Evolutionary conservation across 2,329 filamentous ascomycete genomes (phyloP), one percentile per base, ranked within the genome.

Genomic region (Iodosphaeria phyllophila): DNA sequence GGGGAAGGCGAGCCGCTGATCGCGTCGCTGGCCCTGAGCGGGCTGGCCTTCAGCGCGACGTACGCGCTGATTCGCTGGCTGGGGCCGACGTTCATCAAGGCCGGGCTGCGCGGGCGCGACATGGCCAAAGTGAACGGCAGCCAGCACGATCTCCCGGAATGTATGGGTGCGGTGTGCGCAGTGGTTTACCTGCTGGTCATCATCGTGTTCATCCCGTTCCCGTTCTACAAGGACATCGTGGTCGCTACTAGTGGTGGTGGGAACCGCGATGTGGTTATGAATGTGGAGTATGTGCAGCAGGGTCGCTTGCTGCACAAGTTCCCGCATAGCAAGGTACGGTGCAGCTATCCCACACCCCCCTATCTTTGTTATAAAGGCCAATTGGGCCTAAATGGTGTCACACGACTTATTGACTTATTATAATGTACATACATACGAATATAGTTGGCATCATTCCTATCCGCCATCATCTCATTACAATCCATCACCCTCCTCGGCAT

Each of bases 181-280:
- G 69, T 89, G 35, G 83, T 95, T 14, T 95, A 95, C 51, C 63
- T 98, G 21, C 62, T 98, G 35, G 66, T 73, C 24, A 64, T 95
- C 36, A 91, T 95, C 36, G 56, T 82, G 33, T 98, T 98, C 48
- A 83, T 95, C 30, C 89, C 89, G 0, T 92, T 93, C 50, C 79
- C 84, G 2, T 95, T 98, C 50, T 95, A 93, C 59, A 92, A 93
- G 52, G 86, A 95, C 46, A 91, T 98, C 36, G 84, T 93, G 14
- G 79, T 82, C 10, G 83, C 84, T 19, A 95, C 89, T 12, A 92
- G 82, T 35, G 89, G 84, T 33, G 84, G 83, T 34, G 84, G 84
- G 24, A 93, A 93, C 50, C 64, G 79, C 34, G 86, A 93, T 52
- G 71, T 89, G 5, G 76, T 91, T 8, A 51, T 82, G 39, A 68